Evolutionary conservation across 2,329 filamentous ascomycete species (phyloP), one percentile per base, ranked within the genome.

Genomic region (Zarea fungicola): DNA sequence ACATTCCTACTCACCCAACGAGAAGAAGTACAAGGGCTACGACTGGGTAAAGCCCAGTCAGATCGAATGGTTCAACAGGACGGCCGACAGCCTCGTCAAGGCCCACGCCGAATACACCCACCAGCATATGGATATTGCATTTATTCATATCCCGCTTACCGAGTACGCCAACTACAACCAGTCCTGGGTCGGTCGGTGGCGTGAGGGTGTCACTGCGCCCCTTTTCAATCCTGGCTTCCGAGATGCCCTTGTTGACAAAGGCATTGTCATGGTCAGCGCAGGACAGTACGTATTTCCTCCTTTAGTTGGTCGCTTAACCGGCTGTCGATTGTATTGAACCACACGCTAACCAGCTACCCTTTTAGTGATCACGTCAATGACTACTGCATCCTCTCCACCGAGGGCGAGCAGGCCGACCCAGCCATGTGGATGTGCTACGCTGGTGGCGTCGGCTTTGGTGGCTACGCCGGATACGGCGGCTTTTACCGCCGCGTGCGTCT

Each of bases 341-440:
- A 2, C 29, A 29, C 51, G 22, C 28, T 36, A 45, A 37, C 40
- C 49, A 60, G 66, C 56, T 64, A 52, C 2, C 36, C 28, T 25
- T 28, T 11, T 39, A 87, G 84, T 64, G 93, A 99, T 62, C 93
- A 99, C 63, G 92, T 87, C 56, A 99, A 99, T 63, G 93, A 99
- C 62, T 97, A 96, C 66, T 99, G 93, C 66, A 84, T 87, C 54
- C 76, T 96, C 8, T 83, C 78, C 1, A 66, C 62, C 16, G 46
- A 64, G 31, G 62, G 62, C 19, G 62, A 72, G 4, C 67, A 78
- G 44, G 68, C 77, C 34, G 66, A 73, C 19, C 84, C 86, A 0
- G 79, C 85, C 25, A 71, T 97, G 3, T 99, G 93, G 93, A 96
- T 99, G 91, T 99, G 93, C 73, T 97, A 97, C 66, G 92, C 84